A percentile compares a stretch with the other conserved stretches of the same genome.
These are phyloP conservation scores for Talaromyces sp. DNA, from an alignment of 2,329 filamentous ascomycete genomes.

Conservation along the genomic window DNA sequence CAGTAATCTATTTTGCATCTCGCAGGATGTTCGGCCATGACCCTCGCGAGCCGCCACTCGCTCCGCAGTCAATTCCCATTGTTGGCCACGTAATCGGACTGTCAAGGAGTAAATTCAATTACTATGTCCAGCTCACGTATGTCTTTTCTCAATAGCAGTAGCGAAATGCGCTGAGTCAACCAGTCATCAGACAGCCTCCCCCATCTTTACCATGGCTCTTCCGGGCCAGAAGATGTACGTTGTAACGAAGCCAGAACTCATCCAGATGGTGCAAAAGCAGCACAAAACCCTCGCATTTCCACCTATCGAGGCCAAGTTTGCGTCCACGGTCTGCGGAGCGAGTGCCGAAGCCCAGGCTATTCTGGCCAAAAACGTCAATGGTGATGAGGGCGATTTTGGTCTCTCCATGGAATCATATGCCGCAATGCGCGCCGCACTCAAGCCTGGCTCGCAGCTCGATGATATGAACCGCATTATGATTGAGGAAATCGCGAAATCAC, in stretches of 20 bases:
- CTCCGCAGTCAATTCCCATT: not conserved
- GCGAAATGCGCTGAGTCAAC: too few relatives aligned
- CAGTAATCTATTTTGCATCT: too few relatives aligned
- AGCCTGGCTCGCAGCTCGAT: not conserved
- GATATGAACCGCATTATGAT: not conserved
- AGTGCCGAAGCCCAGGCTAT: not conserved
- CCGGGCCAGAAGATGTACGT: not conserved
- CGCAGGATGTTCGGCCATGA: not conserved
- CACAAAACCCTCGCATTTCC: not conserved
- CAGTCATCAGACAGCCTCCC: too few relatives aligned
- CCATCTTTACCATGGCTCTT: not conserved
- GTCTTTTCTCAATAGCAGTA: too few relatives aligned
- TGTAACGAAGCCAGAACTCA: not conserved
- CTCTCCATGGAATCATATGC: not conserved
- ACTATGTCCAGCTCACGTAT: not conserved
- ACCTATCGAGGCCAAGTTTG: not conserved
- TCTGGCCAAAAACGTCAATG: not conserved
- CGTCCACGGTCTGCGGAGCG: not conserved
- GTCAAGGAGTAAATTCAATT: not conserved
- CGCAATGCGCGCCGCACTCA: not conserved
- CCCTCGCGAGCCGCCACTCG: not conserved
- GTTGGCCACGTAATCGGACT: not conserved
- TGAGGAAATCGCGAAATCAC: not conserved
- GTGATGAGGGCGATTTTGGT: not conserved
- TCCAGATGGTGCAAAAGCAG: not conserved